A percentile compares a stretch with the other conserved stretches of the same genome.
Conservation (phyloP, 75 land plant species). For the Picea sitchensis region DNA sequence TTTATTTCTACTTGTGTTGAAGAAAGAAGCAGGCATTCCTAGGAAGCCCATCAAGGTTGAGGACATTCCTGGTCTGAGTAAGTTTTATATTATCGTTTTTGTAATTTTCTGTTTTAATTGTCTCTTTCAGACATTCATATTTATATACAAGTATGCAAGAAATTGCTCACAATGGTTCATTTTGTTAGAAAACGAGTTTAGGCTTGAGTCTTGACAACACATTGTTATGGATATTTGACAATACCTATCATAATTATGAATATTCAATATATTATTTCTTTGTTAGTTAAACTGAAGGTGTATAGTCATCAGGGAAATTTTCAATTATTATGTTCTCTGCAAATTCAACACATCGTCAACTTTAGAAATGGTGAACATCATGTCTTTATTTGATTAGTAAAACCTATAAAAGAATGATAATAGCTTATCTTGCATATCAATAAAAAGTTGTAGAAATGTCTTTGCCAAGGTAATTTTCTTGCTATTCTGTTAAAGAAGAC, state of each 20-base stretch:
- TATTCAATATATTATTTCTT: neutral
- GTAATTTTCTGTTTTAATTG: too few relatives aligned
- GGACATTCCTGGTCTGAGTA: slow-evolving; percentile 96
- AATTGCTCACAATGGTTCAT: too few relatives aligned
- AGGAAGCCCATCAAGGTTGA: slow-evolving; percentile 72
- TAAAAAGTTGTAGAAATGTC: neutral
- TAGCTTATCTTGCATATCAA: neutral
- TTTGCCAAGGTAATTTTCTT: neutral
- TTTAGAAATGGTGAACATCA: neutral
- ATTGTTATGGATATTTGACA: neutral
- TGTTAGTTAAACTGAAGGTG: neutral
- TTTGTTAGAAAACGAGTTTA: too few relatives aligned
- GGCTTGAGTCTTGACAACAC: too few relatives aligned
- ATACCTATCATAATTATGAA: neutral
- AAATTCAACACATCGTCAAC: neutral
- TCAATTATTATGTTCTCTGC: neutral
- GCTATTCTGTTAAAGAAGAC: neutral
- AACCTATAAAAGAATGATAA: neutral
- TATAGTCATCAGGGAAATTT: neutral
- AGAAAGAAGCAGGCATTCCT: slow-evolving; percentile 91
- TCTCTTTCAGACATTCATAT: too few relatives aligned
- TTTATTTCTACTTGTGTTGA: slow-evolving; percentile 17
- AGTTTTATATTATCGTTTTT: slow-evolving; percentile 15
- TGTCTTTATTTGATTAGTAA: neutral
- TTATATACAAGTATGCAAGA: too few relatives aligned